Percentiles rank a stretch among this genome's conserved stretches.
Conservation (phyloP, 1,284 basidiomycete genomes). For the Entoloma clypeatum region DNA sequence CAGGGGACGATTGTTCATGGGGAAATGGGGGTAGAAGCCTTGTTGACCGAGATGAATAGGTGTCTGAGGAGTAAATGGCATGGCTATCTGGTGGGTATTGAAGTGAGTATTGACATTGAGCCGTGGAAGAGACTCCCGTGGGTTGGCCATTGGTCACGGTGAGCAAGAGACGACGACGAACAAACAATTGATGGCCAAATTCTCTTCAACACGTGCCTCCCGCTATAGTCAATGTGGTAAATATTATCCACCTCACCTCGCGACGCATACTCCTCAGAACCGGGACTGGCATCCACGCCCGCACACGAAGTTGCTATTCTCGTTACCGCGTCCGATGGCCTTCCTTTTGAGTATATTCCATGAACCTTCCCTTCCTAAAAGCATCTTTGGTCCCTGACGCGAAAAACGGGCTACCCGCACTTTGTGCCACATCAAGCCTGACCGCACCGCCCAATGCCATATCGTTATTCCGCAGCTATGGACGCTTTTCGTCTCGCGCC, state of each 20-base stretch:
- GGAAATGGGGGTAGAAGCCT: slow-evolving; percentile 53
- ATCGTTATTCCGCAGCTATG: not conserved
- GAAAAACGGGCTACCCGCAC: slow-evolving; percentile 6
- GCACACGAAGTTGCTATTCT: not conserved
- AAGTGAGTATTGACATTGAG: slow-evolving; percentile 45
- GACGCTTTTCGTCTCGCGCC: not conserved
- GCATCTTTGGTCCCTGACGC: slow-evolving; percentile 2
- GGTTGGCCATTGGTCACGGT: slow-evolving; percentile 25
- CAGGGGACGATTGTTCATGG: slow-evolving; percentile 41
- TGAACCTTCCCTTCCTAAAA: slow-evolving; percentile 2
- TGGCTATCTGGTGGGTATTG: slow-evolving; percentile 42
- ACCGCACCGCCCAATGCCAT: slow-evolving; percentile 10
- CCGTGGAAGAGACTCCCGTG: slow-evolving; percentile 37
- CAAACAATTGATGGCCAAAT: not conserved
- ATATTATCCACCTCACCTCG: too few relatives aligned
- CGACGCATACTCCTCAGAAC: not conserved
- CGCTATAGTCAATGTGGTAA: too few relatives aligned
- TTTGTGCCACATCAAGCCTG: slow-evolving; percentile 2
- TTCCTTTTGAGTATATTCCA: slow-evolving; percentile 11
- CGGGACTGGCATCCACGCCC: not conserved
- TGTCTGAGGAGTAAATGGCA: slow-evolving; percentile 58
- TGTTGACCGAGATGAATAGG: slow-evolving; percentile 60
- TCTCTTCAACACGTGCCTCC: too few relatives aligned
- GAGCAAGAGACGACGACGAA: slow-evolving; percentile 9
- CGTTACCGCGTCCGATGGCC: not conserved